phyloP scores from a whole-genome alignment of 257 asterid genomes.

The Solanum habrochaites region DNA sequence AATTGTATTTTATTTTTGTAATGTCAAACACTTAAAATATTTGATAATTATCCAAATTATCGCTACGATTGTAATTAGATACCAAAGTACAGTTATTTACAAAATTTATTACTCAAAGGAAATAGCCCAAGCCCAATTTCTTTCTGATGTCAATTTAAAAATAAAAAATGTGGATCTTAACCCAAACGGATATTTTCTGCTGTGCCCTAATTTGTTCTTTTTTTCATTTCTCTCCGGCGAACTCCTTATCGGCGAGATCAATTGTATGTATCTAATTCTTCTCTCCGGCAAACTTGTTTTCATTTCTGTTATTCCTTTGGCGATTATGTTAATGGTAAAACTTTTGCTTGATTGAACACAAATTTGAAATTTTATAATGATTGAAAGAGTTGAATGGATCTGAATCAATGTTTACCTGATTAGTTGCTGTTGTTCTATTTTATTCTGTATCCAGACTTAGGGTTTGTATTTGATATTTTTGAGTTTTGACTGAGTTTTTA shows the following conservation, averaged over 20 bases:
- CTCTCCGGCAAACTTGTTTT: background rate
- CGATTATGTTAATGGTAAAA: background rate
- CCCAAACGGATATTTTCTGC: background rate
- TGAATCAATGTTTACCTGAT: background rate
- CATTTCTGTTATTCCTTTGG: background rate
- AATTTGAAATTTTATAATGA: background rate
- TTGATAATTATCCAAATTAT: background rate
- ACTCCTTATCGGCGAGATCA: background rate
- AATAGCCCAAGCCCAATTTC: background rate
- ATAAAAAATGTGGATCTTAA: background rate
- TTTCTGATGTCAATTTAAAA: background rate
- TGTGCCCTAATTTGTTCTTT: background rate
- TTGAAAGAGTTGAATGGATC: background rate
- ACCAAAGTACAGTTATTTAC: background rate
- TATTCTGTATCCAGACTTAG: background rate
- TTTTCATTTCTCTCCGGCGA: background rate
- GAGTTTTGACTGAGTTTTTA: background rate
- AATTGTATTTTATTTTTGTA: no score
- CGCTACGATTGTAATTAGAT: background rate
- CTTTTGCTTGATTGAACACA: background rate
- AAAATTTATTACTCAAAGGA: background rate
- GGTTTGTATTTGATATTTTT: background rate
- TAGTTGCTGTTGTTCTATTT: background rate
- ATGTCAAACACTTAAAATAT: no score
- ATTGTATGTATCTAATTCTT: background rate